These are phyloP conservation scores for Dalbergia oliveri DNA, from an alignment of 306 rosid genomes.

Conservation along the genomic window DNA sequence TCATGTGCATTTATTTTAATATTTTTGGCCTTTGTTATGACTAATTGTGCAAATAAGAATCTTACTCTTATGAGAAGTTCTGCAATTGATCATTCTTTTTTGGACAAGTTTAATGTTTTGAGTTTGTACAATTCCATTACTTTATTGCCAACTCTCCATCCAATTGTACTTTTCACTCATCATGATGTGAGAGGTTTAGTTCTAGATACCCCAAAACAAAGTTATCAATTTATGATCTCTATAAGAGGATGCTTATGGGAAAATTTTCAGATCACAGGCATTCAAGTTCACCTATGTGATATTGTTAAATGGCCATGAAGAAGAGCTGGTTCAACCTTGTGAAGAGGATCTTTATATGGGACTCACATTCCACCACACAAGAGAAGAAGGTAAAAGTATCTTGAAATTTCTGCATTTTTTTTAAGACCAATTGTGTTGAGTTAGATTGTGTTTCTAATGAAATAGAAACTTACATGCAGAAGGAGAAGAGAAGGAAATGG, in stretches of 20 bases:
- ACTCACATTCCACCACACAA: conserved; percentile 62
- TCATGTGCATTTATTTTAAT: conserved; percentile 29
- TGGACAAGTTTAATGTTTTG: conserved; percentile 50
- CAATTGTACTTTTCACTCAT: conserved; percentile 40
- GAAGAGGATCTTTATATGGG: conserved; percentile 76
- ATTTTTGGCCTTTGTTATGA: background rate
- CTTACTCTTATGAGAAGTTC: conserved; percentile 35
- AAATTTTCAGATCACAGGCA: conserved; percentile 51
- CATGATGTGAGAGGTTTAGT: conserved; percentile 25
- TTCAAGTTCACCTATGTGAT: conserved; percentile 47
- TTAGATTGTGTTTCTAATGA: conserved; percentile 40
- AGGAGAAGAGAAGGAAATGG: conserved; percentile 89
- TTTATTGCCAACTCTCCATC: conserved; percentile 40
- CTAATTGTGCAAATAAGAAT: conserved; percentile 44
- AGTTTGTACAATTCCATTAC: conserved; percentile 43
- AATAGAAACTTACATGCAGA: conserved; percentile 45
- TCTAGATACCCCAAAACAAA: conserved; percentile 26
- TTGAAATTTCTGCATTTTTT: background rate
- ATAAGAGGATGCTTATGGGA: conserved; percentile 43
- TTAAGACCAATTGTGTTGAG: background rate
- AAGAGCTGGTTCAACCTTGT: conserved; percentile 82
- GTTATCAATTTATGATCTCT: conserved; percentile 15
- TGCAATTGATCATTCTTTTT: conserved; percentile 45
- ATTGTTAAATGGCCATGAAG: conserved; percentile 74
- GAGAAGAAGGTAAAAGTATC: conserved; percentile 63